Conservation (phyloP, 768 basidiomycete genomes). For the Porphyrellus cyaneotinctus region DNA sequence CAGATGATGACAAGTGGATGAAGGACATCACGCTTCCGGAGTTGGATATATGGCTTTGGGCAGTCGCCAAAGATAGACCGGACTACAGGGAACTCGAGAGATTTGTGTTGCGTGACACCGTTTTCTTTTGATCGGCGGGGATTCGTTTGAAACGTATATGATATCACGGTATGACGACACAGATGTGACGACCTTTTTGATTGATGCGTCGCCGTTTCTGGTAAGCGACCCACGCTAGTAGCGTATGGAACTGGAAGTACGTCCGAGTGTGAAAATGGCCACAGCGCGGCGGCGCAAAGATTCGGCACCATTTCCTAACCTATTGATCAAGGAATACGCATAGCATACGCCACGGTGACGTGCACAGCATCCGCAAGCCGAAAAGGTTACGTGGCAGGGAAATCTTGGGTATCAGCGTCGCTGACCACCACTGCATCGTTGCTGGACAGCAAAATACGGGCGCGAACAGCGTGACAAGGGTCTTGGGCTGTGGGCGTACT, state of each 20-base stretch:
- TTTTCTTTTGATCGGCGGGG: constrained; percentile 55
- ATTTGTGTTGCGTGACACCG: constrained; percentile 62
- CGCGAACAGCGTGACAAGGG: constrained; percentile 11
- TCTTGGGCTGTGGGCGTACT: constrained; percentile 22
- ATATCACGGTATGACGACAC: background rate
- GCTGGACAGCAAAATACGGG: constrained; percentile 3
- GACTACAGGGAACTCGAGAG: constrained; percentile 67
- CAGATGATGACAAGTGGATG: constrained; percentile 44
- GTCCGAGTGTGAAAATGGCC: constrained; percentile 8
- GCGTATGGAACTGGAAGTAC: constrained; percentile 6
- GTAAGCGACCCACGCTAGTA: constrained; percentile 1
- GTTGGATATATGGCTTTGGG: constrained; percentile 80
- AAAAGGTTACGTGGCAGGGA: constrained; percentile 2
- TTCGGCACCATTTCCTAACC: constrained; percentile 2
- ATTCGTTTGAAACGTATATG: background rate
- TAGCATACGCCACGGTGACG: constrained; percentile 7
- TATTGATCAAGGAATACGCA: constrained; percentile 7
- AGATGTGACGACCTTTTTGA: constrained; percentile 12
- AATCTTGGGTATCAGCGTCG: background rate
- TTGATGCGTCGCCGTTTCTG: constrained; percentile 7
- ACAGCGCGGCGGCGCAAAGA: constrained; percentile 8
- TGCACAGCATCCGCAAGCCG: constrained; percentile 7
- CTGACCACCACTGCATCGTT: constrained; percentile 5
- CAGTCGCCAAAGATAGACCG: constrained; percentile 69
- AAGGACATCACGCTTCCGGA: constrained; percentile 53